Evolutionary conservation across 768 basidiomycete genomes (phyloP), one percentile per base, ranked within the genome.

Genomic region (Naganishia onofrii): DNA sequence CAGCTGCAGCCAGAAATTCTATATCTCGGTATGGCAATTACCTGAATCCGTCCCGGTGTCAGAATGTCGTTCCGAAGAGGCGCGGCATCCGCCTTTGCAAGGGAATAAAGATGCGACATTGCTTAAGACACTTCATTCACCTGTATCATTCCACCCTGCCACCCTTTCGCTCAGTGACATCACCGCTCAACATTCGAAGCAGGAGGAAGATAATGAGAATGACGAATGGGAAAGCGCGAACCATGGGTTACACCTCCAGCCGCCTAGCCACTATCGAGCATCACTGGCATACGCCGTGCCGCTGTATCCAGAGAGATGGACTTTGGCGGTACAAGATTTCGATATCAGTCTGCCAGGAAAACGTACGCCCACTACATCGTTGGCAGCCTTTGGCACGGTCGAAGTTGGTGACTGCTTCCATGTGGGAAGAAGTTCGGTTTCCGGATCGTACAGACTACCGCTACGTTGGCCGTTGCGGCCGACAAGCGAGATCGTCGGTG

Each of bases 231-330:
- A n/a, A 38, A 26, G n/a, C 15, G 1, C 29, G 23, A n/a, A n/a
- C n/a, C 23, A 64, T 26, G 26, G 2, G 32, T 53, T n/a, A 10
- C 26, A 21, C 15, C 5, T n/a, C n/a, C 23, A 28, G 28, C 34
- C n/a, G 1, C 32, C 9, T 31, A 12, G 51, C 6, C 42, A 64
- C 13, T 79, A 73, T 57, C 73, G 73, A 12, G 77, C 74, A 0
- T 70, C 74, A 46, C 58, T 81, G 63, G 79, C 78, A 13, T 81
- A 79, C 55, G 77, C 76, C 31, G 75, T 76, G 6, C 78, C 80
- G 7, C 65, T 81, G 1, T 81, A 81, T 51, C 80, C 80, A 2
- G 56, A 75, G 3, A 76, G 78, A 28, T 81, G 80, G 80, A 81
- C 78, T 6, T 70, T 79, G 3, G 77, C 80, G 0, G 76, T 79